Evolutionary conservation across 179 eudicot genomes (phyloP).

Genomic region (Patellifolia procumbens): DNA sequence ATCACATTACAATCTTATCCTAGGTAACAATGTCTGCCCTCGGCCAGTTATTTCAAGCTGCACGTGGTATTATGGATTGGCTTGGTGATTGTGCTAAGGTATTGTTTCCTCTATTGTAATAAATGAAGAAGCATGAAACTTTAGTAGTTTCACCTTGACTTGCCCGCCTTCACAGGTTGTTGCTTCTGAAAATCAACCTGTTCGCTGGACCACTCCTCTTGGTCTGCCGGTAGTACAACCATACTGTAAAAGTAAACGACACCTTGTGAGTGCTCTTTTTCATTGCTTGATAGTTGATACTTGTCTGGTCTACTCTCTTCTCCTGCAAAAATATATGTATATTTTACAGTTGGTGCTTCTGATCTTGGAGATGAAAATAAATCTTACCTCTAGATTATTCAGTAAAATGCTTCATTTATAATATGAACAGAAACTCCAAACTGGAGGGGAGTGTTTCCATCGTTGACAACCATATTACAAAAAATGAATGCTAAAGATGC

Average conservation of each 20-base stretch:
- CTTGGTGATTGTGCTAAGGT: slow-evolving; percentile 91
- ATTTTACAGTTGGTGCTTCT: background rate
- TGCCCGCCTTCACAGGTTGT: slow-evolving; percentile 49
- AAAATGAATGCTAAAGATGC: too few relatives aligned
- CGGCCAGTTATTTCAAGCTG: slow-evolving; percentile 76
- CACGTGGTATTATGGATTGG: slow-evolving; percentile 79
- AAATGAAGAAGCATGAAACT: background rate
- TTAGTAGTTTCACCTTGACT: slow-evolving; percentile 1
- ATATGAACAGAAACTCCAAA: background rate
- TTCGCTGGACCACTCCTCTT: slow-evolving; percentile 82
- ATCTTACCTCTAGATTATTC: background rate
- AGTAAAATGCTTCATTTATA: too few relatives aligned
- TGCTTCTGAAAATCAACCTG: slow-evolving; percentile 80
- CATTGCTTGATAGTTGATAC: background rate
- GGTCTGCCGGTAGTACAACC: slow-evolving; percentile 90
- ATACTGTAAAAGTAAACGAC: slow-evolving; percentile 66
- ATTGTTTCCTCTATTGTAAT: slow-evolving; percentile 5
- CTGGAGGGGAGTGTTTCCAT: too few relatives aligned
- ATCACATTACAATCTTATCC: background rate
- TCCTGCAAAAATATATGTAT: background rate
- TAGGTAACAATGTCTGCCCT: slow-evolving; percentile 83
- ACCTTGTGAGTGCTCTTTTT: slow-evolving; percentile 46
- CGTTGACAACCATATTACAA: too few relatives aligned
- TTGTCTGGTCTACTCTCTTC: background rate
- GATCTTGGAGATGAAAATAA: background rate